phyloP scores from a whole-genome alignment of 2,329 filamentous ascomycete species.

The Fusarium oxysporum region DNA sequence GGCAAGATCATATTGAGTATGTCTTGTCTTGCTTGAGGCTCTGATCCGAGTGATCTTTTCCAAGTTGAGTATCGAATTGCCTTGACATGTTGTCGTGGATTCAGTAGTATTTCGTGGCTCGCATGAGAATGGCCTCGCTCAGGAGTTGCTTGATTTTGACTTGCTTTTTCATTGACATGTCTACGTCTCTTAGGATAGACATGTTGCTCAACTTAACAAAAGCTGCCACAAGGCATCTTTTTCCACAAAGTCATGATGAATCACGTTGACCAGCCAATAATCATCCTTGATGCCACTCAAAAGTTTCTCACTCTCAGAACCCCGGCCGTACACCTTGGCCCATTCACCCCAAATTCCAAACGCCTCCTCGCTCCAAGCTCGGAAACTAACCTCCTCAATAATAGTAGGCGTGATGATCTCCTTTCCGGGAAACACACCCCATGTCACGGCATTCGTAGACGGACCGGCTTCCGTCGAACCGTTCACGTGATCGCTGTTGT shows the following conservation, averaged over 20 bases:
- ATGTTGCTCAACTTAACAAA: conserved; percentile 56
- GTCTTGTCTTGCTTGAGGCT: background rate
- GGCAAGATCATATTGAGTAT: background rate
- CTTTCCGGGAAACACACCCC: conserved; percentile 95
- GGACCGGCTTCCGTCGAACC: conserved; percentile 48
- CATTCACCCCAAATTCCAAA: conserved; percentile 97
- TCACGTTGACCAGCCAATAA: conserved; percentile 90
- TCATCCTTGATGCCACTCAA: conserved; percentile 75
- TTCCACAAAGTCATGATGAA: conserved; percentile 82
- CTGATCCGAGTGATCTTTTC: background rate
- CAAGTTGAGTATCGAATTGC: background rate
- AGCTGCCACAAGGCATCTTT: conserved; percentile 78
- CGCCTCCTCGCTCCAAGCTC: conserved; percentile 94
- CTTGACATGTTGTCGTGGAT: background rate
- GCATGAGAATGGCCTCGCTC: background rate
- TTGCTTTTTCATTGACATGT: conserved; percentile 14
- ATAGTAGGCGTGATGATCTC: conserved; percentile 97
- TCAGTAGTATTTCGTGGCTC: background rate
- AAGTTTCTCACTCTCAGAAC: conserved; percentile 76
- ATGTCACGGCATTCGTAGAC: conserved; percentile 93
- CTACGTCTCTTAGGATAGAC: conserved; percentile 48
- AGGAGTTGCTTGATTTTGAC: background rate
- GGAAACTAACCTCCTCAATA: conserved; percentile 94
- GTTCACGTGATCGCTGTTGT: conserved; percentile 56
- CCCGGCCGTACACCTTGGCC: conserved; percentile 86